These are phyloP conservation scores for Lagenidium giganteum DNA, from an alignment of 352 stramenopile genomes.

Conservation along the genomic window DNA sequence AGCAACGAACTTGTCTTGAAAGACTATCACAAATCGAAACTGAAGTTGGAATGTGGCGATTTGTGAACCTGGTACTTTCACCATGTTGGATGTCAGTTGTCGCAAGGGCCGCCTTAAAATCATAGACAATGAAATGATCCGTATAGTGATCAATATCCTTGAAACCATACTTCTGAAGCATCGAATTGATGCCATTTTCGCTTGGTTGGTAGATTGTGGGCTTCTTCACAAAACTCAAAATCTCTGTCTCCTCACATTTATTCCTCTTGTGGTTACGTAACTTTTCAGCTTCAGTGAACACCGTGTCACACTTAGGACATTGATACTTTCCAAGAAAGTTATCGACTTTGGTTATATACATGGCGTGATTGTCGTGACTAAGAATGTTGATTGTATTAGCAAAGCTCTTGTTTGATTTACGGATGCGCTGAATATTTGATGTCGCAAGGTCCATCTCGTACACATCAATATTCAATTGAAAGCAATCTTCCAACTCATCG, in stretches of 20 bases:
- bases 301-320: slow-evolving; percentile 10
- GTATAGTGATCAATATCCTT: slow-evolving; percentile 17
- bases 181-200: slow-evolving; percentile 5
- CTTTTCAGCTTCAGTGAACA: slow-evolving; percentile 11
- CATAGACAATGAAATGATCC: slow-evolving; percentile 13
- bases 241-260: slow-evolving; percentile 9
- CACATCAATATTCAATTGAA: slow-evolving; percentile 12
- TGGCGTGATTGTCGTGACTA: slow-evolving; percentile 14
- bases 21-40: slow-evolving; percentile 9
- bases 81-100: not conserved
- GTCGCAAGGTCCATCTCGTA: slow-evolving; percentile 14
- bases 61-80: slow-evolving; percentile 1
- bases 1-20: not conserved
- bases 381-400: slow-evolving; percentile 18
- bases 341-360: slow-evolving; percentile 17
- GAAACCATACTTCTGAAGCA: slow-evolving; percentile 12
- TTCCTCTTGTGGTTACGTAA: slow-evolving; percentile 16
- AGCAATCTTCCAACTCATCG: slow-evolving; percentile 14
- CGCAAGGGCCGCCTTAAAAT: slow-evolving; percentile 7
- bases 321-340: slow-evolving; percentile 9
- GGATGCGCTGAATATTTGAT: slow-evolving; percentile 1
- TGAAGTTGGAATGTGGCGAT: not conserved
- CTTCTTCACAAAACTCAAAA: slow-evolving; percentile 1
- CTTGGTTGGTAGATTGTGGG: slow-evolving; percentile 11
- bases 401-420: slow-evolving; percentile 2